Base-by-base conservation (phyloP, 176 grass and related monocot genomes). In the Zizania latifolia region DNA sequence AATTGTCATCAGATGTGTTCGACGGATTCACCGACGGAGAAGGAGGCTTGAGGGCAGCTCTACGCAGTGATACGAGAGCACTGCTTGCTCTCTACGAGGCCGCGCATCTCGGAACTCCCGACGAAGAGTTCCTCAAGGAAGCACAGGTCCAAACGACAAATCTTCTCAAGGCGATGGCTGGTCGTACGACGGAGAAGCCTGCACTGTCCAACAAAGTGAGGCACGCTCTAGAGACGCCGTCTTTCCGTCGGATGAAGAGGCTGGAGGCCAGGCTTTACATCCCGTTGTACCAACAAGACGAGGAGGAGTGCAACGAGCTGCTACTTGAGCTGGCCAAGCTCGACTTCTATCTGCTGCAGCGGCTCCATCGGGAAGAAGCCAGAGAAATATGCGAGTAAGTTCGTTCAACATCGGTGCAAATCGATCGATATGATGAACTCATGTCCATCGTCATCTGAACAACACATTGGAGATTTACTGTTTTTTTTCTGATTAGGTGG, bases 381-480 rank as follows among this genome's bases (percentile, higher is more conserved):
- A 61, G 2, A 29, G 78, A 80, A 70, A 80, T 80, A 70, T 70
- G 54, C n/a, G 54, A 70, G 78, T 70, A 69, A 79, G 77, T 58
- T 28, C 24, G 58, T 35, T 27, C n/a, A n/a, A n/a, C n/a, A n/a
- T n/a, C 13, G 39, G 10, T 41, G 8, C 10, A 41, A 13, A 41
- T 10, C 0, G 13, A 41, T 13, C 11, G 13, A 41, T 8, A 12
- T 5, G n/a, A n/a, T n/a, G n/a, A n/a, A n/a, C n/a, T n/a, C 2
- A 39, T 44, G 13, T 44, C 41, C 13, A 44, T 44, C 15, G 12
- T 3, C 41, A 14, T 44, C 11, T 44, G 3, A 44, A 44, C 15
- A 15, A 44, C 3, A 2, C 3, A 44, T 44, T 36, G 34, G 6
- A 3, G 3, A 36, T 6, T 14, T 3, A 41, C 10, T 13, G 10